Conservation (phyloP, 306 rosid species). For the Acmispon strigosus region DNA sequence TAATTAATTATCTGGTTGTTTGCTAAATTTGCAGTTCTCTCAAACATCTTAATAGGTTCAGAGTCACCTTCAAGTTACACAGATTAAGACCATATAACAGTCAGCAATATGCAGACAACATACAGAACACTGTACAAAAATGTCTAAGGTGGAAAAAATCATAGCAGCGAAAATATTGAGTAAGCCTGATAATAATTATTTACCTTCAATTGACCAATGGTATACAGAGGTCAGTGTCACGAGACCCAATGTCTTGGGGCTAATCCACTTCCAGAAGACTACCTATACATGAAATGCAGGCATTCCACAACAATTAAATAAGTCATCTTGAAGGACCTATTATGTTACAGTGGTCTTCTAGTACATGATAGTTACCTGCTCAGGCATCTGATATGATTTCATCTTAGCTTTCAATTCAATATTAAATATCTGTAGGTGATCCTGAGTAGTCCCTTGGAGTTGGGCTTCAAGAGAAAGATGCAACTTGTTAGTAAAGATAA, state of each 20-base stretch:
- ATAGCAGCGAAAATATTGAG: background rate
- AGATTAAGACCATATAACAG: slow-evolving; percentile 20
- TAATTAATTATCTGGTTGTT: slow-evolving; percentile 96
- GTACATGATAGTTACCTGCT: slow-evolving; percentile 61
- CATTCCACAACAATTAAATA: background rate
- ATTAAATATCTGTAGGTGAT: slow-evolving; percentile 95
- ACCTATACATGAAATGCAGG: slow-evolving; percentile 44
- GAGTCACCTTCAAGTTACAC: slow-evolving; percentile 62
- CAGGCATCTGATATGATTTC: slow-evolving; percentile 96
- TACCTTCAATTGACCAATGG: slow-evolving; percentile 99
- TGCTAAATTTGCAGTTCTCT: slow-evolving; percentile 83
- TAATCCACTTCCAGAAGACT: slow-evolving; percentile 98
- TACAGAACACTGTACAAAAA: slow-evolving; percentile 9
- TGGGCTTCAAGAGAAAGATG: slow-evolving; percentile 54
- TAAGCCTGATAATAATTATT: background rate
- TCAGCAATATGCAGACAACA: slow-evolving; percentile 7
- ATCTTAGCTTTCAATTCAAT: slow-evolving; percentile 93
- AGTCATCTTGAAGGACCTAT: background rate
- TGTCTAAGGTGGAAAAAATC: background rate
- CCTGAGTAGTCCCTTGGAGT: slow-evolving; percentile 96
- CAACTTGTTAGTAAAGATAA: slow-evolving; percentile 22
- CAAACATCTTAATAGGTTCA: slow-evolving; percentile 94
- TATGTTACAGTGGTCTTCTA: background rate
- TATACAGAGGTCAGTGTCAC: slow-evolving; percentile 89
- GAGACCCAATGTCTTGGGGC: slow-evolving; percentile 79